Percentiles rank a stretch among this genome's conserved stretches.
phyloP scores from a whole-genome alignment of 345 rosid genomes.

The Lumnitzera littorea region DNA sequence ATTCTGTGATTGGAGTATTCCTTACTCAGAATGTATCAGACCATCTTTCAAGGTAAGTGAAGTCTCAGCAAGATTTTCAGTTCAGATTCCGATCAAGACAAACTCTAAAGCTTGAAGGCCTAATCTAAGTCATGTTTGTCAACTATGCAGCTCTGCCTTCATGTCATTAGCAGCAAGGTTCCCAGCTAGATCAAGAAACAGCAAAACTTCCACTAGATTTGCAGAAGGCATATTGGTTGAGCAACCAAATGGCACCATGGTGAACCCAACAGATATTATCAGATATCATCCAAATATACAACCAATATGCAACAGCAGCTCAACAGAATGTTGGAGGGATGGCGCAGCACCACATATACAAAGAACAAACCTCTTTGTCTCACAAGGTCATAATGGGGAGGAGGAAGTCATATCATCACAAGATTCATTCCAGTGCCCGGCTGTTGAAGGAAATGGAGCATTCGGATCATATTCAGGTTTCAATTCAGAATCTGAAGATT shows the following conservation, averaged over 20 bases:
- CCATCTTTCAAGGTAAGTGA: slow-evolving; percentile 83
- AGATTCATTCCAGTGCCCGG: slow-evolving; percentile 46
- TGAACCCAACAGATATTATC: slow-evolving; percentile 26
- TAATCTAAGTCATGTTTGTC: slow-evolving; percentile 6
- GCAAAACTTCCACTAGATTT: slow-evolving; percentile 17
- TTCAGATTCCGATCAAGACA: background rate
- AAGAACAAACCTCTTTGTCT: slow-evolving; percentile 28
- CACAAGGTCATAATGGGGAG: slow-evolving; percentile 38
- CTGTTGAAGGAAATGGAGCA: slow-evolving; percentile 37
- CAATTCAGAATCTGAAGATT: slow-evolving; percentile 58
- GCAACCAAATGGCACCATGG: slow-evolving; percentile 48
- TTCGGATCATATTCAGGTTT: slow-evolving; percentile 48
- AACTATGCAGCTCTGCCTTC: slow-evolving; percentile 81
- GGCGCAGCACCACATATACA: slow-evolving; percentile 32
- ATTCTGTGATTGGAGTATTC: slow-evolving; percentile 93
- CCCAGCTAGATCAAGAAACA: slow-evolving; percentile 44
- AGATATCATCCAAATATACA: slow-evolving; percentile 33
- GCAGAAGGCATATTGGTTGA: slow-evolving; percentile 29
- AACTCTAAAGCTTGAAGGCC: no score
- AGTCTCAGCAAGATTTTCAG: slow-evolving; percentile 5
- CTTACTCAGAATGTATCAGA: slow-evolving; percentile 95
- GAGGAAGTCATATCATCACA: slow-evolving; percentile 75
- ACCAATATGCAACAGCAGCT: slow-evolving; percentile 28
- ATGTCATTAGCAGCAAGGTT: slow-evolving; percentile 77
- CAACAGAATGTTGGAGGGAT: slow-evolving; percentile 29